A percentile compares a stretch with the other conserved stretches of the same genome.
These are phyloP conservation scores for Oryza officinalis DNA, from an alignment of 176 grass and related monocot species.

Conservation along the genomic window DNA sequence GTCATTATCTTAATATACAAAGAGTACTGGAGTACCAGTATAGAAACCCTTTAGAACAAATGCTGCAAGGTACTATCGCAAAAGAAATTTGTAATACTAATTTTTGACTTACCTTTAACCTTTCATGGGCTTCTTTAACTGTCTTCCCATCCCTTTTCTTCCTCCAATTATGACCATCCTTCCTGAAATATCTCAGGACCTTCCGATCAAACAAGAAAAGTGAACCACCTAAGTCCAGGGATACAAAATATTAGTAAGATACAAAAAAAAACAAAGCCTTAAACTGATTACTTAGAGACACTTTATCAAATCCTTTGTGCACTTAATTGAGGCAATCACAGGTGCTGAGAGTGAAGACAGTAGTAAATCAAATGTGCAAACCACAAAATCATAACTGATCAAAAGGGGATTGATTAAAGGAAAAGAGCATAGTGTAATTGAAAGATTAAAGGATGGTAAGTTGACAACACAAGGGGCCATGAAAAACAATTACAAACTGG, in stretches of 20 bases:
- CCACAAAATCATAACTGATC: neutral
- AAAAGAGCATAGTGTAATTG: neutral
- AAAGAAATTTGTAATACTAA: constrained; percentile 13
- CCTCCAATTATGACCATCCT: constrained; percentile 96
- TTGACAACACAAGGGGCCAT: neutral
- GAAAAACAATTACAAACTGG: neutral
- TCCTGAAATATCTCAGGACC: constrained; percentile 90
- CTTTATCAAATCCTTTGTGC: neutral
- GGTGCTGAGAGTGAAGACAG: neutral
- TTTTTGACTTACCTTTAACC: constrained; percentile 69
- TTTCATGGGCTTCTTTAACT: constrained; percentile 97
- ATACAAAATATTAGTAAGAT: constrained; percentile 26
- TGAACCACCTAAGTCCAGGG: constrained; percentile 70
- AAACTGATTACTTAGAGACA: neutral
- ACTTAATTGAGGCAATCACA: neutral
- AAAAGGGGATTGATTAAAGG: neutral
- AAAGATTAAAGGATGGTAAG: neutral
- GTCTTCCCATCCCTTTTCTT: constrained; percentile 96
- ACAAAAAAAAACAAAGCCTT: constrained; percentile 19
- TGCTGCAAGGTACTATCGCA: neutral
- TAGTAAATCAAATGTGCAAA: constrained; percentile 1
- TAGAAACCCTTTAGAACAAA: constrained; percentile 13
- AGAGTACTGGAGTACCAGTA: neutral
- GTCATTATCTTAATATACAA: neutral
- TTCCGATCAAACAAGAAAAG: constrained; percentile 99